Base-by-base conservation (phyloP, 176 grass and related monocot species). In the Carex pumila region DNA sequence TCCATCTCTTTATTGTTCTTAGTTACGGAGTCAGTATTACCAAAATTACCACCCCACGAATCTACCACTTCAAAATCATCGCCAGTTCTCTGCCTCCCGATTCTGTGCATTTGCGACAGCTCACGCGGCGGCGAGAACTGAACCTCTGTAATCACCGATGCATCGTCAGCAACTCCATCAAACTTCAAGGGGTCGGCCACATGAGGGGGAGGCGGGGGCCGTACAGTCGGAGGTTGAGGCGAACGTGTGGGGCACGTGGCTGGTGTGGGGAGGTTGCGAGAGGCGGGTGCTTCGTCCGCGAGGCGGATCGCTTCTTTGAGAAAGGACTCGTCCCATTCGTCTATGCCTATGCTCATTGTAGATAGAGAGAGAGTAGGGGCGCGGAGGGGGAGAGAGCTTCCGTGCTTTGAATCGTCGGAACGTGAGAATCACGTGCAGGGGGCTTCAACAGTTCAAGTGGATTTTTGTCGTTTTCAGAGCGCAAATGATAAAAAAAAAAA, bases 71-170 rank as follows among this genome's bases (percentile, higher is more conserved):
- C 80, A 60, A 82, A 87, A 67, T 74, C 85, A 49, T 12, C 60
- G 34, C 61, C 81, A 19, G 32, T 32, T 81, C 49, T 80, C 61
- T 0, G 45, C 32, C 30, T 79, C 57, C 56, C 59, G 47, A 61
- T 30, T 21, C 12, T 12, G 3, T 36, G 57, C 63, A 86, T 81
- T 80, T 92, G 93, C 15, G 90, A 88, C 34, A 95, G 82, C 61
- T 87, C 66, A 8, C 60, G 88, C 61, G 93, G 90, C 4, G 93
- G 93, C 55, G 93, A 94, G 84, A 89, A 92, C 19, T 34, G 21
- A 64, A 31, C 3, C 81, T 32, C 52, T 21, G 3, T 11, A 54
- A 83, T 54, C 0, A 31, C 21, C 81, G 61, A 30, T 13, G 18
- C 52, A 59, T 19, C 49, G 6, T 76, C 31, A 19, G 59, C 36